These are phyloP conservation scores for Discostella stelligeroides DNA, from an alignment of 108 stramenopile species.

Conservation along the genomic window DNA sequence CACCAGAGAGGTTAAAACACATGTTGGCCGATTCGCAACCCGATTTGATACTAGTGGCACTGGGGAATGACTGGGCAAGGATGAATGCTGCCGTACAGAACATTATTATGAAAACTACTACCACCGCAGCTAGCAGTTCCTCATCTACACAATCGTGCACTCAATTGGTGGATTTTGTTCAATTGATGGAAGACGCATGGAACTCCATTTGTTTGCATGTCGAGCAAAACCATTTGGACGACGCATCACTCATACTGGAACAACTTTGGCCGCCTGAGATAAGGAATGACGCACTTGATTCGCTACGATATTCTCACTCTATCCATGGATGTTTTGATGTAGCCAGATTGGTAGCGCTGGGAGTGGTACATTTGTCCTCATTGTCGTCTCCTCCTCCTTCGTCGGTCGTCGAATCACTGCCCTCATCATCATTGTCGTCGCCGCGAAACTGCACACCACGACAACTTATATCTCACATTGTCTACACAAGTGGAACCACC, in stretches of 20 bases:
- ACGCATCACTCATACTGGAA: slow-evolving; percentile 2
- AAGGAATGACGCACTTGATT: no score
- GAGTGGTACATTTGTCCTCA: slow-evolving; percentile 5
- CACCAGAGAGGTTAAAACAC: slow-evolving; percentile 60
- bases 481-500: slow-evolving; percentile 96
- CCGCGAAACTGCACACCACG: background rate
- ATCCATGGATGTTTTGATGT: slow-evolving; percentile 37
- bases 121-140: no score
- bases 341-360: slow-evolving; percentile 26
- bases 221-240: background rate
- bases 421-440: background rate
- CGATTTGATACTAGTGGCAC: slow-evolving; percentile 53
- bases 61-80: slow-evolving; percentile 33
- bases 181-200: no score
- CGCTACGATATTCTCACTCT: background rate
- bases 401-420: background rate
- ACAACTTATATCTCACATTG: slow-evolving; percentile 79
- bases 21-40: slow-evolving; percentile 67
- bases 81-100: slow-evolving; percentile 11
- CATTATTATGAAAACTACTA: no score
- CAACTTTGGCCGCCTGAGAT: background rate
- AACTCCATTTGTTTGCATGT: no score
- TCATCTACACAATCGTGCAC: no score
- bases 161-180: no score
- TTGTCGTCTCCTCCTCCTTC: background rate